Percentiles rank a stretch among this genome's conserved stretches.
phyloP scores from a whole-genome alignment of 1,284 basidiomycete genomes.

The Malassezia sympodialis region DNA sequence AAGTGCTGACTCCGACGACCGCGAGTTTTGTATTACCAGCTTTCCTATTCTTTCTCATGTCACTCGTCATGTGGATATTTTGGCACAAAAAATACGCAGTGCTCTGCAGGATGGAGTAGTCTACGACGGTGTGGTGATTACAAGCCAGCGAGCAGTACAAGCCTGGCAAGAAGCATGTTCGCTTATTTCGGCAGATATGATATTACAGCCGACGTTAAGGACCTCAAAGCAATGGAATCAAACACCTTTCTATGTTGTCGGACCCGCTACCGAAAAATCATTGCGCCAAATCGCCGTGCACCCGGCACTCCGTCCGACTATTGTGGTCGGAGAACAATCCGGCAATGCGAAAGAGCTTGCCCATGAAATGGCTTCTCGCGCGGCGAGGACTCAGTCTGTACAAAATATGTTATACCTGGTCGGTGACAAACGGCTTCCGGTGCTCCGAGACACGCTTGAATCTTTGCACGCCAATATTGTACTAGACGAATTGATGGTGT shows the following conservation, averaged over 20 bases:
- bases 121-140: slow-evolving; percentile 37
- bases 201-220: background rate
- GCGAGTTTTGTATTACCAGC: slow-evolving; percentile 36
- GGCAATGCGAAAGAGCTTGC: slow-evolving; percentile 36
- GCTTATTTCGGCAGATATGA: slow-evolving; percentile 12
- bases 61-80: slow-evolving; percentile 21
- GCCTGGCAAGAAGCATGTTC: slow-evolving; percentile 32
- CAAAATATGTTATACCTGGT: slow-evolving; percentile 30
- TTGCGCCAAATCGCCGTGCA: slow-evolving; percentile 22
- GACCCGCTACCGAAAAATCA: slow-evolving; percentile 33
- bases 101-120: background rate
- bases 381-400: background rate
- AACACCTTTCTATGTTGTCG: slow-evolving; percentile 44
- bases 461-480: slow-evolving; percentile 22
- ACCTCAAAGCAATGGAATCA: slow-evolving; percentile 20
- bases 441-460: slow-evolving; percentile 26
- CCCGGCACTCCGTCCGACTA: slow-evolving; percentile 24
- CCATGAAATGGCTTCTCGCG: slow-evolving; percentile 20
- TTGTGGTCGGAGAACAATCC: slow-evolving; percentile 33
- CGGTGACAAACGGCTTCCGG: slow-evolving; percentile 36
- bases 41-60: slow-evolving; percentile 32
- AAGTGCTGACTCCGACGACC: slow-evolving; percentile 19
- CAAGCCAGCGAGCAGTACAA: slow-evolving; percentile 39
- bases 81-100: slow-evolving; percentile 22
- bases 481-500: slow-evolving; percentile 32